A percentile compares a stretch with the other conserved stretches of the same genome.
Conservation (phyloP, 805 yeast genomes). For the Kodamaea kaohsiungensis region DNA sequence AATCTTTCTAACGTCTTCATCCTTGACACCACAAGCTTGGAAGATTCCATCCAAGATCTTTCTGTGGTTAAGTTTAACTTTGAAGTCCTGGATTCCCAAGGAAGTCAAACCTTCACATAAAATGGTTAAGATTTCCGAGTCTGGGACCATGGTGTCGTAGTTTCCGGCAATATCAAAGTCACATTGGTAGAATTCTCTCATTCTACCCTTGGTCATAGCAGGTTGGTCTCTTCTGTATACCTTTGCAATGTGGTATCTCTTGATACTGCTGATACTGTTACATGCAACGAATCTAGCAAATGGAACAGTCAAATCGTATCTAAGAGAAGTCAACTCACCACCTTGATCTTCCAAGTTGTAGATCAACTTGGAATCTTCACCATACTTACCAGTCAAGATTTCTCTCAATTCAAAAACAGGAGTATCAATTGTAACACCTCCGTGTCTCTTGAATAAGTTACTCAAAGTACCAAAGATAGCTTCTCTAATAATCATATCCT, state of each 20-base stretch:
- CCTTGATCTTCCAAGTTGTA: conserved; percentile 98
- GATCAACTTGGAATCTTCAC: conserved; percentile 96
- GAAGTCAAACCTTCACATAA: conserved; percentile 81
- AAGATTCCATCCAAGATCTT: conserved; percentile 95
- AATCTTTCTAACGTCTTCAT: conserved; percentile 89
- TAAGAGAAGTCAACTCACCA: conserved; percentile 91
- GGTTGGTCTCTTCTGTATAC: conserved; percentile 99
- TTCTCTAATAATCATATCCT: conserved; percentile 93
- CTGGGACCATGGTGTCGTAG: conserved; percentile 95
- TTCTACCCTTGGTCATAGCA: conserved; percentile 99
- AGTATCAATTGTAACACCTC: conserved; percentile 97
- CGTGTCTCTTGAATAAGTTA: conserved; percentile 85
- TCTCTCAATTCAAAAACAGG: conserved; percentile 97
- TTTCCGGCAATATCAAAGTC: conserved; percentile 96
- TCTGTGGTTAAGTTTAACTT: conserved; percentile 91
- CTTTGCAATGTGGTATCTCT: conserved; percentile 95
- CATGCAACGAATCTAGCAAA: conserved; percentile 97
- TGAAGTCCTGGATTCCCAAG: conserved; percentile 86
- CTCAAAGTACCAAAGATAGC: conserved; percentile 78
- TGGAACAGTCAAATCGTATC: conserved; percentile 97
- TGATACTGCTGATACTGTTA: conserved; percentile 87
- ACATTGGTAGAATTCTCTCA: conserved; percentile 99
- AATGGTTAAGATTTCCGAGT: conserved; percentile 82
- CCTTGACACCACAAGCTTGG: conserved; percentile 90
- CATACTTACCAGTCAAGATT: conserved; percentile 94